A percentile compares a stretch with the other conserved stretches of the same genome.
phyloP scores from a whole-genome alignment of 768 basidiomycete genomes.

The Amanita jacksonii region DNA sequence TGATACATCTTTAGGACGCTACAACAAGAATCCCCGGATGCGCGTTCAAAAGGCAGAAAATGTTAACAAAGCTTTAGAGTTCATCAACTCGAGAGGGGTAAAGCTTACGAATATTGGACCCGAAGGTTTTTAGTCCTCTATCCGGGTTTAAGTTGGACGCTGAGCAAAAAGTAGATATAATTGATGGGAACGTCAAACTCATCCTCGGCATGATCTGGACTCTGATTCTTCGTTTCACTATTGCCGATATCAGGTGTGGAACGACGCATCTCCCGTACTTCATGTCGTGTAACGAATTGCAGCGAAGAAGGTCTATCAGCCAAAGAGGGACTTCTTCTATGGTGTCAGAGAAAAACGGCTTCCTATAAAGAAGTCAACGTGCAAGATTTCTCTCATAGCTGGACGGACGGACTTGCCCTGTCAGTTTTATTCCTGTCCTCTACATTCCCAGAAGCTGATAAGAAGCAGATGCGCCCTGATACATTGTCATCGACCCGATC shows the following conservation, averaged over 20 bases:
- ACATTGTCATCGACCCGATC: conserved; percentile 93
- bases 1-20: conserved; percentile 87
- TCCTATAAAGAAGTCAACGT: conserved; percentile 89
- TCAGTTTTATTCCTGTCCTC: conserved; percentile 30
- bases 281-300: conserved; percentile 1
- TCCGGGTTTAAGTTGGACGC: no score
- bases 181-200: conserved; percentile 97
- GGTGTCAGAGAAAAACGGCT: conserved; percentile 96
- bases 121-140: no score
- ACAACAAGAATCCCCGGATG: conserved; percentile 84
- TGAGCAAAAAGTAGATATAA: conserved; percentile 58
- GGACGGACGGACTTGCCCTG: conserved; percentile 95
- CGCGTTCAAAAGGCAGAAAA: conserved; percentile 98
- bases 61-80: conserved; percentile 92
- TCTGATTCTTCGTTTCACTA: conserved; percentile 92
- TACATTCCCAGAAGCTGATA: conserved; percentile 3
- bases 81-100: conserved; percentile 88
- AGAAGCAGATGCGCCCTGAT: conserved; percentile 86
- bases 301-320: conserved; percentile 99
- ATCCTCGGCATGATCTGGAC: conserved; percentile 99
- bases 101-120: conserved; percentile 97
- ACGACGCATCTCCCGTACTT: background rate
- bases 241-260: conserved; percentile 91
- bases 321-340: conserved; percentile 92
- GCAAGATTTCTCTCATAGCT: conserved; percentile 87